These are phyloP conservation scores for Umbellularia californica DNA, from an alignment of 164 flowering plant species.

Conservation along the genomic window DNA sequence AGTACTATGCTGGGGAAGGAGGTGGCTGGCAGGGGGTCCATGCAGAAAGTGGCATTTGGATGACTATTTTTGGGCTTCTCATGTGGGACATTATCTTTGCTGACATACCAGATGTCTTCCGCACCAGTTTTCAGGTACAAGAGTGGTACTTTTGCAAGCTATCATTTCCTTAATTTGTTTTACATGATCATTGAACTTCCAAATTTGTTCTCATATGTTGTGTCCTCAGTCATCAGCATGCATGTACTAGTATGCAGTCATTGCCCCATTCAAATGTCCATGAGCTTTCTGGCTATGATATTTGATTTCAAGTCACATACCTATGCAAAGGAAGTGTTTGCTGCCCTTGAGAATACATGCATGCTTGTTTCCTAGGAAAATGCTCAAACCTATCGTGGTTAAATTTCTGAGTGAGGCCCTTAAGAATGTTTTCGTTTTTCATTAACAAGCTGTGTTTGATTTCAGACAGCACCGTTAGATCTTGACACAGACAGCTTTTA, in stretches of 20 bases:
- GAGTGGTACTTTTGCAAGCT: not conserved
- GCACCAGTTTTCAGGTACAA: slow-evolving; percentile 70
- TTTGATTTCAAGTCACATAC: not conserved
- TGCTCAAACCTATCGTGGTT: not conserved
- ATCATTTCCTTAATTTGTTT: not conserved
- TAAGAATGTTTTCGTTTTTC: not conserved
- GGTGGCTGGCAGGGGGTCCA: slow-evolving; percentile 94
- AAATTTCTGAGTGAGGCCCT: not conserved
- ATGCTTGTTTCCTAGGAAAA: not conserved
- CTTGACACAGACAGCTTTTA: slow-evolving; percentile 73
- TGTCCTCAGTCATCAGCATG: not conserved
- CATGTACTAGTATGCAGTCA: not conserved
- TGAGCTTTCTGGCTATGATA: too few relatives aligned
- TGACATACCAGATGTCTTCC: slow-evolving; percentile 81
- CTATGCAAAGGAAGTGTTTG: too few relatives aligned
- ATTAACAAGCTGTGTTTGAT: not conserved
- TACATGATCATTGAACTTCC: not conserved
- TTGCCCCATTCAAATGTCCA: too few relatives aligned
- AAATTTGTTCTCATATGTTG: not conserved
- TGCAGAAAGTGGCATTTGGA: slow-evolving; percentile 93
- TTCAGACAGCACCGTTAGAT: slow-evolving; percentile 88
- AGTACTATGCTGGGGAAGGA: slow-evolving; percentile 80
- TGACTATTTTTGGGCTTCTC: slow-evolving; percentile 84
- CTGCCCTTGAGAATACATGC: not conserved
- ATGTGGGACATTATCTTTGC: slow-evolving; percentile 92